Conservation (phyloP, 2,329 filamentous ascomycete species). For the Neofusicoccum kwambonambiense region DNA sequence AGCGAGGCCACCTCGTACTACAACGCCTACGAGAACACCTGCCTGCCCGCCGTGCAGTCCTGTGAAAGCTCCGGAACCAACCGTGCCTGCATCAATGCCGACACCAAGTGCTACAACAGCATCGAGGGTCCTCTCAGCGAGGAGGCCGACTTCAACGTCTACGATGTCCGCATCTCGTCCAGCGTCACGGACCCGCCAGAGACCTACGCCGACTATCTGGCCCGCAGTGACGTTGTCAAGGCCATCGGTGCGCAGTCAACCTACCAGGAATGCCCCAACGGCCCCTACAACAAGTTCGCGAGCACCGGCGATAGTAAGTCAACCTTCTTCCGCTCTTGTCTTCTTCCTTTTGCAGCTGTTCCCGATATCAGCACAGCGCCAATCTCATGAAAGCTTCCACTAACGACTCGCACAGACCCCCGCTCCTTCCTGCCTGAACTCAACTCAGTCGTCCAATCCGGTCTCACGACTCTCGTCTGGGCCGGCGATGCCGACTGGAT, state of each 20-base stretch:
- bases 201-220: slow-evolving; percentile 45
- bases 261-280: slow-evolving; percentile 36
- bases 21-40: slow-evolving; percentile 13
- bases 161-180: slow-evolving; percentile 12
- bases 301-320: slow-evolving; percentile 9
- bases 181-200: slow-evolving; percentile 11
- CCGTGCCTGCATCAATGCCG: slow-evolving; percentile 21
- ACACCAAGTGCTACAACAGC: slow-evolving; percentile 42
- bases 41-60: slow-evolving; percentile 13
- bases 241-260: slow-evolving; percentile 32
- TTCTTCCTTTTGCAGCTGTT: no score
- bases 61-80: slow-evolving; percentile 16
- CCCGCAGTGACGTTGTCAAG: slow-evolving; percentile 51
- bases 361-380: no score
- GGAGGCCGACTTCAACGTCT: slow-evolving; percentile 17
- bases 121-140: slow-evolving; percentile 41
- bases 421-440: slow-evolving; percentile 15
- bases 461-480: slow-evolving; percentile 10
- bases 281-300: slow-evolving; percentile 32
- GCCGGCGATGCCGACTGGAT: slow-evolving; percentile 51
- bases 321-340: neutral
- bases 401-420: neutral
- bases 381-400: neutral
- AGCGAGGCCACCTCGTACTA: slow-evolving; percentile 7
- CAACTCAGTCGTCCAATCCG: slow-evolving; percentile 9